Conservation (phyloP, 495 filamentous ascomycete species). For the Glonium stellatum region DNA sequence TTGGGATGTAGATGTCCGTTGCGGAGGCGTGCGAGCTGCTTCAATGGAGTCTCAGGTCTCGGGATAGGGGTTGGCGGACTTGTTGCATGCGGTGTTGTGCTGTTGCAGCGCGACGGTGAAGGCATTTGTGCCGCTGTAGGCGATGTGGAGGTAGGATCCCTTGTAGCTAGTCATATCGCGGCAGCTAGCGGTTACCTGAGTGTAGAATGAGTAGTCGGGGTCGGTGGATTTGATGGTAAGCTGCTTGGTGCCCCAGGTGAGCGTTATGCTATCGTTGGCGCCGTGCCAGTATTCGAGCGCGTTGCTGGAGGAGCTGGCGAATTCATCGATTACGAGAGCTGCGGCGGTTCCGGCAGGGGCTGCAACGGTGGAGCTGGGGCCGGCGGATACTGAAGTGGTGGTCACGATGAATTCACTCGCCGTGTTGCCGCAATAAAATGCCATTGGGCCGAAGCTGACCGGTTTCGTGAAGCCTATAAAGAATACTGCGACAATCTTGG, state of each 20-base stretch:
- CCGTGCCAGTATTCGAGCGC: slow-evolving; percentile 68
- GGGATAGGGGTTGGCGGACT: slow-evolving; percentile 55
- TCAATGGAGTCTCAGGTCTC: slow-evolving; percentile 70
- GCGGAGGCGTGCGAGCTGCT: slow-evolving; percentile 52
- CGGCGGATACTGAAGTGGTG: slow-evolving; percentile 33
- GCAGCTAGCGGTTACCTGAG: slow-evolving; percentile 55
- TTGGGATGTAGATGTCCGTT: slow-evolving; percentile 63
- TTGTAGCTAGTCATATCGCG: slow-evolving; percentile 53
- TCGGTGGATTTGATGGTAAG: slow-evolving; percentile 59
- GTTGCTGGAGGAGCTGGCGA: slow-evolving; percentile 50
- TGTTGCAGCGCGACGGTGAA: slow-evolving; percentile 69
- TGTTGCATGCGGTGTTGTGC: slow-evolving; percentile 59
- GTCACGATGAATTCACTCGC: slow-evolving; percentile 46
- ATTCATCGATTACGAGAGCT: slow-evolving; percentile 61
- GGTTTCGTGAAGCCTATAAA: slow-evolving; percentile 42
- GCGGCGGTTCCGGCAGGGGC: slow-evolving; percentile 44
- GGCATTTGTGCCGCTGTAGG: slow-evolving; percentile 57
- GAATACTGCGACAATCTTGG: slow-evolving; percentile 48
- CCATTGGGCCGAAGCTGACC: slow-evolving; percentile 51
- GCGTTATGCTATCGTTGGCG: slow-evolving; percentile 51
- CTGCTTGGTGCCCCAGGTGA: slow-evolving; percentile 43
- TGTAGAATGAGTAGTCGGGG: slow-evolving; percentile 63
- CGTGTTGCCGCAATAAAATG: slow-evolving; percentile 52
- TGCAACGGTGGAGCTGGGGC: slow-evolving; percentile 43
- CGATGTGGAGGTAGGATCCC: slow-evolving; percentile 60